Evolutionary conservation across 768 basidiomycete species (phyloP).

Genomic region (Russula sp.): DNA sequence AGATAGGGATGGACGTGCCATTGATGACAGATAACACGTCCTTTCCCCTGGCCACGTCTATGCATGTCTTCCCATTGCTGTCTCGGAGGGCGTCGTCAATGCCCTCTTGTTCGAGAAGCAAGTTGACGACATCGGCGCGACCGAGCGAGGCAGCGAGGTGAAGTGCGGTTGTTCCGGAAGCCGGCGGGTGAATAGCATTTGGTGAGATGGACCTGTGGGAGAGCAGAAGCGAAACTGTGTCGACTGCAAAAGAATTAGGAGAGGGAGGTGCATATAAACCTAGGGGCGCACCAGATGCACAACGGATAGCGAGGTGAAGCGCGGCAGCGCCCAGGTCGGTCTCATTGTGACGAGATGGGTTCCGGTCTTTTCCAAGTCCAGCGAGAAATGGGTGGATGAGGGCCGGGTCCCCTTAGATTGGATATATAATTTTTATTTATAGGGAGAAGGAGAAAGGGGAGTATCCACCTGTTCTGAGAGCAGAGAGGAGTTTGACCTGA

Average conservation of each 20-base stretch:
- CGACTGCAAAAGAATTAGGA: constrained; percentile 33
- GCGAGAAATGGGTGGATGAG: constrained; percentile 76
- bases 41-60: constrained; percentile 64
- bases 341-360: constrained; percentile 40
- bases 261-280: background rate
- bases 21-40: constrained; percentile 62
- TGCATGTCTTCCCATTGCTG: constrained; percentile 52
- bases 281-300: constrained; percentile 55
- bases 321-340: constrained; percentile 67
- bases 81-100: constrained; percentile 78
- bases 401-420: constrained; percentile 58
- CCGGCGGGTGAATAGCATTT: constrained; percentile 66
- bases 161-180: constrained; percentile 64
- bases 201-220: constrained; percentile 72
- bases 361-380: constrained; percentile 62
- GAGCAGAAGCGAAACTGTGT: constrained; percentile 61
- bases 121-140: constrained; percentile 59
- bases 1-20: constrained; percentile 36
- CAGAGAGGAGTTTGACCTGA: constrained; percentile 37
- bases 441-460: background rate
- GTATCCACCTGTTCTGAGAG: constrained; percentile 34
- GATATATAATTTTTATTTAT: background rate
- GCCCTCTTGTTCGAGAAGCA: constrained; percentile 71
- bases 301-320: constrained; percentile 76
- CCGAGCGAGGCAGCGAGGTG: constrained; percentile 70